These are phyloP conservation scores for Urochloa ruziziensis DNA, from an alignment of 176 grass and related monocot genomes.

Conservation along the genomic window DNA sequence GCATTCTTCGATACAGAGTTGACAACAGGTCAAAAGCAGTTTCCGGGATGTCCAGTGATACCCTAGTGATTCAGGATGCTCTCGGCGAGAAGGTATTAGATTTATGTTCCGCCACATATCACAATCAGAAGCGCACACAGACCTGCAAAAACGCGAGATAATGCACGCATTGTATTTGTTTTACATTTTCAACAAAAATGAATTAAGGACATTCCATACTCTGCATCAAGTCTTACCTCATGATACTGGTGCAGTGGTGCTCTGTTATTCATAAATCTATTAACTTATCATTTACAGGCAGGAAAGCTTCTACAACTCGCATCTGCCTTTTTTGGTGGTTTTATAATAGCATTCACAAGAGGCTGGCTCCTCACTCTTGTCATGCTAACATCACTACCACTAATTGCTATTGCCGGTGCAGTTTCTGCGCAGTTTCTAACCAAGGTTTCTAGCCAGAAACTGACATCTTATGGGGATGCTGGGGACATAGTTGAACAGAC, in stretches of 20 bases:
- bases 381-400: conserved; percentile 63
- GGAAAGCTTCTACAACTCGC: conserved; percentile 66
- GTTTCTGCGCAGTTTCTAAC: conserved; percentile 47
- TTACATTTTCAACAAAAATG: neutral
- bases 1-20: conserved; percentile 61
- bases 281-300: conserved; percentile 43
- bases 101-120: neutral
- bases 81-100: conserved; percentile 61
- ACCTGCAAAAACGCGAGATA: neutral
- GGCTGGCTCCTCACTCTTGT: conserved; percentile 84
- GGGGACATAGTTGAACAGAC: conserved; percentile 76
- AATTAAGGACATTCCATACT: neutral
- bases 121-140: neutral
- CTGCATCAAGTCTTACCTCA: neutral
- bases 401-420: conserved; percentile 44
- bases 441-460: conserved; percentile 49
- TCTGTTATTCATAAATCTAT: neutral
- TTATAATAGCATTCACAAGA: conserved; percentile 68
- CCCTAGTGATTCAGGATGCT: conserved; percentile 48
- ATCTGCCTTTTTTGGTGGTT: conserved; percentile 53
- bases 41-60: conserved; percentile 55
- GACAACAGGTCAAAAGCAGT: conserved; percentile 56
- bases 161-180: neutral
- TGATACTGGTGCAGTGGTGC: neutral
- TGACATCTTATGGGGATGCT: conserved; percentile 67